Percentiles rank a stretch among this genome's conserved stretches.
phyloP scores from a whole-genome alignment of 1,139 yeast genomes.

The Candida frijolesensis region DNA sequence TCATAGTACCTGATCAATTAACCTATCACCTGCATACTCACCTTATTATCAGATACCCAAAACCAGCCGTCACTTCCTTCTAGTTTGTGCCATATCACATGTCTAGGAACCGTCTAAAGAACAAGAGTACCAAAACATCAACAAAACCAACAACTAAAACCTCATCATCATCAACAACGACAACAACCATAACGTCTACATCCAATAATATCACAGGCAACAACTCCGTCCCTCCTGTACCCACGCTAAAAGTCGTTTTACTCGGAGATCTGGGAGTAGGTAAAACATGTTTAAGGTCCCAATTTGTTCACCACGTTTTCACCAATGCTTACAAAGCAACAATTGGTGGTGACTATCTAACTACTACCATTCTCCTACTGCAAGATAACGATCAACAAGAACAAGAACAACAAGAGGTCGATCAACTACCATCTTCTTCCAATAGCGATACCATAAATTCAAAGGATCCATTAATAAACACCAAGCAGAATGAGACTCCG shows the following conservation, averaged over 20 bases:
- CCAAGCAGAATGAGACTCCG: background rate
- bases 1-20: too few species aligned
- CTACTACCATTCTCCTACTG: conserved; percentile 39
- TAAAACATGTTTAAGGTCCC: conserved; percentile 60
- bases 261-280: conserved; percentile 68
- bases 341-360: conserved; percentile 62
- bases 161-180: background rate
- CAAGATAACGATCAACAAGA: conserved; percentile 4
- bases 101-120: background rate
- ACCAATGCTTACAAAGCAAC: conserved; percentile 63
- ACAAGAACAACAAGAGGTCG: background rate
- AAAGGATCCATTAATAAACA: background rate
- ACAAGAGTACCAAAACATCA: background rate
- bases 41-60: background rate
- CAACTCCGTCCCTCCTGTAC: conserved; percentile 7
- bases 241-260: conserved; percentile 50
- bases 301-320: conserved; percentile 59
- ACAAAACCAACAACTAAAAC: background rate
- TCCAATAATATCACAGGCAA: background rate
- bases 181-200: background rate
- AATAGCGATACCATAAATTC: background rate
- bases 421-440: background rate
- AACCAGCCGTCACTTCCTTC: background rate
- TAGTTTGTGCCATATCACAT: background rate
- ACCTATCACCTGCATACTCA: background rate